A percentile compares a stretch with the other conserved stretches of the same genome.
Conservation (phyloP, 306 rosid genomes). For the Rosa multiflora region DNA sequence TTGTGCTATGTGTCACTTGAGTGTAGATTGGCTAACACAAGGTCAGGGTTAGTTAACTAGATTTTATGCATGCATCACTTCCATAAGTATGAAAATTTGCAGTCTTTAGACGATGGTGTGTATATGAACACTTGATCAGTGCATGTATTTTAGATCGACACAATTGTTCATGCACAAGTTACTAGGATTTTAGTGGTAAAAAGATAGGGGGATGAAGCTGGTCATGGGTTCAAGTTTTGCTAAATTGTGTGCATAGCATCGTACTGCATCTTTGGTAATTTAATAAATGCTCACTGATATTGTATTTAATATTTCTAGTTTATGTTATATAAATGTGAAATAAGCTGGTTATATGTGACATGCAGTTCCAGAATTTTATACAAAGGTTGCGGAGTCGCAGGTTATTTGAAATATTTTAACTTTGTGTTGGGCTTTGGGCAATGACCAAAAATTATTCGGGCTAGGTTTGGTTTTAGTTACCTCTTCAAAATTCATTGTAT, state of each 20-base stretch:
- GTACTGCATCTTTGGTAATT: not conserved
- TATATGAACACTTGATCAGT: not conserved
- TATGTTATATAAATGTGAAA: not conserved
- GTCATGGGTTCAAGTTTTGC: constrained; percentile 4
- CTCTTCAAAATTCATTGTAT: not conserved
- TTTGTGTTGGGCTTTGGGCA: no score
- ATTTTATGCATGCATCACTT: not conserved
- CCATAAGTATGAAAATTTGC: not conserved
- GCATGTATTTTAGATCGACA: constrained; percentile 1
- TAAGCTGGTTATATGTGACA: constrained; percentile 29
- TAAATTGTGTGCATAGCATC: not conserved
- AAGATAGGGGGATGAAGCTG: not conserved
- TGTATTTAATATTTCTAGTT: not conserved
- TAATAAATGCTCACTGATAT: not conserved
- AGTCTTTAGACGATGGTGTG: not conserved
- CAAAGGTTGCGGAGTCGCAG: constrained; percentile 76
- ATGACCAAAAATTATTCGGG: no score
- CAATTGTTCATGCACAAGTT: not conserved
- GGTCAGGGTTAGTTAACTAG: not conserved
- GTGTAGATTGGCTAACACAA: not conserved
- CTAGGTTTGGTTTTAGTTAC: no score
- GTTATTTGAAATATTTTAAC: no score
- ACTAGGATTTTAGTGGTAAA: not conserved
- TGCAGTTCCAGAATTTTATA: constrained; percentile 78
- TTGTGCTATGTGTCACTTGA: not conserved